Conservation (phyloP, 1,284 basidiomycete species). For the Marasmius oreades region DNA sequence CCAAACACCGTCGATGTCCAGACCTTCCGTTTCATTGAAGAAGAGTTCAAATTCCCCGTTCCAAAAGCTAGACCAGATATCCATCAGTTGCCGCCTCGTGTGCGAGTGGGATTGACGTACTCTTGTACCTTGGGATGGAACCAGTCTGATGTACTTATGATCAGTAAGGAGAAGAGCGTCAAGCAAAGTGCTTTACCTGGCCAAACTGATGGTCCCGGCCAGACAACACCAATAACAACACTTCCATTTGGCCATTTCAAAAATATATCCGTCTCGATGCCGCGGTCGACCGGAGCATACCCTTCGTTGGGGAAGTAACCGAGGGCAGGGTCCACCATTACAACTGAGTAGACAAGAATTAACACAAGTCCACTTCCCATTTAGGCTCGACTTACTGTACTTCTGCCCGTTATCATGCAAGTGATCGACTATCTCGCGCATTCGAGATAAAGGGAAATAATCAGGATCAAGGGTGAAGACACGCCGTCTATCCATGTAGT, state of each 20-base stretch:
- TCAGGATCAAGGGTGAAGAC: constrained; percentile 68
- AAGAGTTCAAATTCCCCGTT: constrained; percentile 57
- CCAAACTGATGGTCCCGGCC: constrained; percentile 68
- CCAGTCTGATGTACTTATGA: constrained; percentile 47
- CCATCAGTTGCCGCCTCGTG: background rate
- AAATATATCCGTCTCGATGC: constrained; percentile 53
- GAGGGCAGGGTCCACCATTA: constrained; percentile 77
- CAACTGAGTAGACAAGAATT: constrained; percentile 34
- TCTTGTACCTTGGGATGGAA: constrained; percentile 51
- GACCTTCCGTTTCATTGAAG: constrained; percentile 50
- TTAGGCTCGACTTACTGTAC: constrained; percentile 41
- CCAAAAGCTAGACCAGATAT: constrained; percentile 47
- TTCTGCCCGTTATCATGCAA: constrained; percentile 58
- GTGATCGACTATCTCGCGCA: constrained; percentile 62
- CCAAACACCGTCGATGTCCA: constrained; percentile 69
- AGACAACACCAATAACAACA: constrained; percentile 60
- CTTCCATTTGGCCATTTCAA: constrained; percentile 63
- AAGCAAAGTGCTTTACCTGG: constrained; percentile 36
- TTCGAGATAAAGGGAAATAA: constrained; percentile 60
- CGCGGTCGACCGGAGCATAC: constrained; percentile 57
- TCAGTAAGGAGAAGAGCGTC: background rate
- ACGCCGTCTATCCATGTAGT: constrained; percentile 69
- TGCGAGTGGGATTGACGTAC: constrained; percentile 28
- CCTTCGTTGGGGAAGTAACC: constrained; percentile 44
- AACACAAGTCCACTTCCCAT: background rate